Evolutionary conservation across 2,329 filamentous ascomycete genomes (phyloP).

Genomic region (Botryosphaeria dothidea): DNA sequence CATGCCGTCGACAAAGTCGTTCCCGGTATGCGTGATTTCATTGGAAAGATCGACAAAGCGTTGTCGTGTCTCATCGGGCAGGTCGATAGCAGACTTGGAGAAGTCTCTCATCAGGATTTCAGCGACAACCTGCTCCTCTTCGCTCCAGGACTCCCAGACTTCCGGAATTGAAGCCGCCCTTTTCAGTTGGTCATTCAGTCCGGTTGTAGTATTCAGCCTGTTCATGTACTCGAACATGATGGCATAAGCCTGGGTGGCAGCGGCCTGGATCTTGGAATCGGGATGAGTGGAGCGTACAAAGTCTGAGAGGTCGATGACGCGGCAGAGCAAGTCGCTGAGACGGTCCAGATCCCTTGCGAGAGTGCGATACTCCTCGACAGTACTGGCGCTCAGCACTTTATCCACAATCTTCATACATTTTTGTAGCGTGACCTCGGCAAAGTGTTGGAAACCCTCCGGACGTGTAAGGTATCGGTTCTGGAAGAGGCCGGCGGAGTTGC

Average conservation of each 20-base stretch:
- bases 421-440: constrained; percentile 74
- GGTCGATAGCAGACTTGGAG: constrained; percentile 62
- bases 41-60: constrained; percentile 87
- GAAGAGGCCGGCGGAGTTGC: constrained; percentile 71
- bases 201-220: constrained; percentile 88
- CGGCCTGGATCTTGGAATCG: constrained; percentile 71
- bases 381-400: constrained; percentile 71
- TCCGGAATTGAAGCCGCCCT: constrained; percentile 70
- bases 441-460: constrained; percentile 80
- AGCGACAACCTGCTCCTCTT: constrained; percentile 86
- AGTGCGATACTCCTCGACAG: constrained; percentile 68
- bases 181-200: constrained; percentile 75
- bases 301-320: constrained; percentile 93
- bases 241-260: constrained; percentile 84
- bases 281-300: constrained; percentile 94
- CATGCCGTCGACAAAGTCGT: constrained; percentile 80
- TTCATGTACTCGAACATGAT: constrained; percentile 99
- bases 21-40: constrained; percentile 80
- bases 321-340: constrained; percentile 88
- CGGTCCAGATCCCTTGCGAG: constrained; percentile 84
- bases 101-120: constrained; percentile 75
- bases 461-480: constrained; percentile 87
- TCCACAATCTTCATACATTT: constrained; percentile 80
- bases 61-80: constrained; percentile 73
- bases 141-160: constrained; percentile 72